Evolutionary conservation across 2,329 filamentous ascomycete species (phyloP).

Genomic region (Xylariaceae sp.): DNA sequence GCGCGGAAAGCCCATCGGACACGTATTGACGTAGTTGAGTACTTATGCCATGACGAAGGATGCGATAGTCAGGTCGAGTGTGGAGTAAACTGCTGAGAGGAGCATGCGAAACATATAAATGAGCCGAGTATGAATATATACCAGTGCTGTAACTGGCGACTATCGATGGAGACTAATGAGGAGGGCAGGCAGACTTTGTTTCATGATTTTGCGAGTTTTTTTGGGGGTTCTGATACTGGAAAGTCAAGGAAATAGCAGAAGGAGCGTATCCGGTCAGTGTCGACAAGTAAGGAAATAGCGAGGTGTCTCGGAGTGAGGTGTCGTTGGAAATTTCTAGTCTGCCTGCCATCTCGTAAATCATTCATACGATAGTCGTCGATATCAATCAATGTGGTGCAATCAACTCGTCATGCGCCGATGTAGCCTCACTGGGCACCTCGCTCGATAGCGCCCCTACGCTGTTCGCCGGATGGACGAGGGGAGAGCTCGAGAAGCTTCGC

Average conservation of each 20-base stretch:
- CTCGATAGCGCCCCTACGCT: slow-evolving; percentile 35
- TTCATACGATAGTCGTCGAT: slow-evolving; percentile 25
- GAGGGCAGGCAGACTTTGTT: background rate
- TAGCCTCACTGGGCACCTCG: slow-evolving; percentile 23
- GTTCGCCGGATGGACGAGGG: slow-evolving; percentile 51
- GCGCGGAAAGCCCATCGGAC: slow-evolving; percentile 13
- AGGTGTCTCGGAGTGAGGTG: slow-evolving; percentile 1
- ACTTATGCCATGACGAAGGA: slow-evolving; percentile 4
- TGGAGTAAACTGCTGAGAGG: background rate
- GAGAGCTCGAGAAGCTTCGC: slow-evolving; percentile 69
- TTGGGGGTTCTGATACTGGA: slow-evolving; percentile 18
- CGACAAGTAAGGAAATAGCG: slow-evolving; percentile 23
- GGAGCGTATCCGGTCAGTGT: slow-evolving; percentile 31
- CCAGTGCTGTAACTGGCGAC: background rate
- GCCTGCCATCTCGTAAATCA: slow-evolving; percentile 2
- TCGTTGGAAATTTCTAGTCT: background rate
- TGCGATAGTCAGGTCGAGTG: slow-evolving; percentile 1
- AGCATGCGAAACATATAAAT: background rate
- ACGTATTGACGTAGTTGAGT: slow-evolving; percentile 1
- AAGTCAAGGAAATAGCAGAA: slow-evolving; percentile 28
- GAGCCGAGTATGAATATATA: slow-evolving; percentile 1
- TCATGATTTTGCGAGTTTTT: slow-evolving; percentile 20
- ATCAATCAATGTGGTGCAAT: slow-evolving; percentile 14
- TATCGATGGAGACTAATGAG: background rate
- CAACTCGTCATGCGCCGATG: slow-evolving; percentile 1